Evolutionary conservation across 2,329 filamentous ascomycete genomes (phyloP), one percentile per base, ranked within the genome.

Genomic region (Fusarium tjaetaba): DNA sequence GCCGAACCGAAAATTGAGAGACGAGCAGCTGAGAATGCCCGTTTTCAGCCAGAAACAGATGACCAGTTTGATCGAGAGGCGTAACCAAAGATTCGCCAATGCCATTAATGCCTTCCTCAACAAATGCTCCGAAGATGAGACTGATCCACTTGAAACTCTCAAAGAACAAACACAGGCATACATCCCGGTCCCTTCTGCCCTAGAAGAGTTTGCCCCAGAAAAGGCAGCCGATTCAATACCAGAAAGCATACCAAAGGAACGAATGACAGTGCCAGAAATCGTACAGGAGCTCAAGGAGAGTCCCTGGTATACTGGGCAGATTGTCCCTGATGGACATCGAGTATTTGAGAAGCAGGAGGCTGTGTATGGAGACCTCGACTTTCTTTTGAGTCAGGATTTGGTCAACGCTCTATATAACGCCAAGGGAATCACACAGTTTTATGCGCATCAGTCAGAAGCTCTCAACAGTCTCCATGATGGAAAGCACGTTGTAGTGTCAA

Each of bases 361-460:
- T 0, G 88, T 95, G 0, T 95, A 93, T 77, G 95, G 94, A 2
- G 93, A 97, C 46, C 86, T 99, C 55, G 89, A 93, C 34, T 99
- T 98, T 79, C 85, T 92, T 24, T 87, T 99, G 13, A 97, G 95
- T 59, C 96, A 99, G 80, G 89, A 93, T 72, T 84, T 99, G 56
- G 95, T 99, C n/a, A 97, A 99, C 80, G 96, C 96, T 2, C 83
- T 99, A 2, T 99, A 97, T 84, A 98, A 98, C 76, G 93, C 94
- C 14, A 94, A 93, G 76, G 91, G 91, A 7, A 98, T 99, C 66
- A 94, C 92, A 0, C 88, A 92, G 66, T 89, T 99, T 42, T 99
- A 97, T 79, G 91, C 94, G 2, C 96, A 99, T 81, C 96, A 99
- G 82, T 91, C 95, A 0, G 94, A 97, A 82, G 96, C 96, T 1